Evolutionary conservation across 495 filamentous ascomycete genomes (phyloP).

Genomic region (Trichoderma virens): DNA sequence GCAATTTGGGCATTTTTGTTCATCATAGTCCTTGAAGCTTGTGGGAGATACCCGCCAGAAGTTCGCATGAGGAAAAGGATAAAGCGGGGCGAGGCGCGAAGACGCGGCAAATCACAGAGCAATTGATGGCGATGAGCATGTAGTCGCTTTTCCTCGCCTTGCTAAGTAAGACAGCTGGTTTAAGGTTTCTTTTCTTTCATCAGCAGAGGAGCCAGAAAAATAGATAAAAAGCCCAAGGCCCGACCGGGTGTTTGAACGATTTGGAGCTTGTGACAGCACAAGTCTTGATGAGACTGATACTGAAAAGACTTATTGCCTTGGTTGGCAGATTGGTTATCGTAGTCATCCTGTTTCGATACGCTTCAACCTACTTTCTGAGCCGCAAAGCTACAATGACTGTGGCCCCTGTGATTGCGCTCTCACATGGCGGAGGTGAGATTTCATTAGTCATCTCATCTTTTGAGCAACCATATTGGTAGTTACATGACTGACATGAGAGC

Average conservation of each 20-base stretch:
- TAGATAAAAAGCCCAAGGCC: not conserved
- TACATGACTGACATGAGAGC: not conserved
- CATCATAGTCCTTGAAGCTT: not conserved
- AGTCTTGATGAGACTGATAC: not conserved
- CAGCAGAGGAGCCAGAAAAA: not conserved
- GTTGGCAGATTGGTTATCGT: not conserved
- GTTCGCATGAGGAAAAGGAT: not conserved
- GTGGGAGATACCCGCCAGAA: not conserved
- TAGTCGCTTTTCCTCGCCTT: not conserved
- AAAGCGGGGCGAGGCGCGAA: not conserved
- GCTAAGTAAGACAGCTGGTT: not conserved
- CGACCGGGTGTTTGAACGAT: not conserved
- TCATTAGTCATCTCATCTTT: not conserved
- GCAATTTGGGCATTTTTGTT: not conserved
- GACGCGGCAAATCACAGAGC: not conserved
- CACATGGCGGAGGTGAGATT: slow-evolving; percentile 30
- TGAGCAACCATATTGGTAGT: not conserved
- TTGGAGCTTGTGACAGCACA: not conserved
- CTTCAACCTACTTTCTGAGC: not conserved
- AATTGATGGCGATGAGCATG: not conserved
- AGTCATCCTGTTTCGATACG: not conserved
- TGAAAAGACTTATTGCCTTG: not conserved
- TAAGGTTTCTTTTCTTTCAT: not conserved
- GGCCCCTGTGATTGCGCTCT: slow-evolving; percentile 33
- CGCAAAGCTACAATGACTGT: slow-evolving; percentile 19